phyloP scores from a whole-genome alignment of 1,284 basidiomycete genomes.

The Melanopsichium pennsylvanicum region DNA sequence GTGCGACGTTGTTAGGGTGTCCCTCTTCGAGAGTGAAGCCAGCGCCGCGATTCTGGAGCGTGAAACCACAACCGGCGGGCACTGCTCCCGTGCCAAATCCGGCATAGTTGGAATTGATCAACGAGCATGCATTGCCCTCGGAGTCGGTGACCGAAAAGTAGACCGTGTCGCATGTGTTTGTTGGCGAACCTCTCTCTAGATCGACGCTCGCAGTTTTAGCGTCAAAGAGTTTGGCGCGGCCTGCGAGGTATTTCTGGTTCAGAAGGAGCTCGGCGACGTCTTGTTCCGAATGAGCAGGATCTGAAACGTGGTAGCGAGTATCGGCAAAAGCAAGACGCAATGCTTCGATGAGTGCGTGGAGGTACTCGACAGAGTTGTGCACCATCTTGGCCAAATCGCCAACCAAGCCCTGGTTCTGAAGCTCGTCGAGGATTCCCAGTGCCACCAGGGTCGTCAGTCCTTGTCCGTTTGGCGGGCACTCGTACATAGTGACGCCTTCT shows the following conservation, averaged over 20 bases:
- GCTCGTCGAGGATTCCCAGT: slow-evolving; percentile 86
- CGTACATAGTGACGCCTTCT: slow-evolving; percentile 69
- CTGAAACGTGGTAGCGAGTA: slow-evolving; percentile 84
- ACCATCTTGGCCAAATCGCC: slow-evolving; percentile 78
- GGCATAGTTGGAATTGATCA: slow-evolving; percentile 85
- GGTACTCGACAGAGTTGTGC: slow-evolving; percentile 86
- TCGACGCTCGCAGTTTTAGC: slow-evolving; percentile 73
- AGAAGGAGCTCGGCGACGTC: slow-evolving; percentile 69
- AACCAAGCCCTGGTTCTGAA: slow-evolving; percentile 78
- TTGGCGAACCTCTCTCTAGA: slow-evolving; percentile 79
- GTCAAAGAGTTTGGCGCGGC: slow-evolving; percentile 82
- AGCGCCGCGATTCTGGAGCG: slow-evolving; percentile 89
- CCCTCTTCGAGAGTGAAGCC: slow-evolving; percentile 81
- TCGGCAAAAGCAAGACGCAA: slow-evolving; percentile 80
- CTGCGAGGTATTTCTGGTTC: slow-evolving; percentile 77
- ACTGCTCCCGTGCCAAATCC: slow-evolving; percentile 74
- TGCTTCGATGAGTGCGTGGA: slow-evolving; percentile 86
- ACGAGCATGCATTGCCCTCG: slow-evolving; percentile 92
- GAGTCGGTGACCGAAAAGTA: slow-evolving; percentile 78
- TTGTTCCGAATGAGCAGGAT: slow-evolving; percentile 78
- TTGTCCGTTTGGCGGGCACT: slow-evolving; percentile 95
- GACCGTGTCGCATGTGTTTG: slow-evolving; percentile 86
- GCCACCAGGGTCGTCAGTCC: slow-evolving; percentile 92
- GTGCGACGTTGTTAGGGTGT: slow-evolving; percentile 77
- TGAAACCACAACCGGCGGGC: slow-evolving; percentile 92